Conservation (phyloP, 1,139 yeast genomes). For the Magnusiomyces sp. region DNA sequence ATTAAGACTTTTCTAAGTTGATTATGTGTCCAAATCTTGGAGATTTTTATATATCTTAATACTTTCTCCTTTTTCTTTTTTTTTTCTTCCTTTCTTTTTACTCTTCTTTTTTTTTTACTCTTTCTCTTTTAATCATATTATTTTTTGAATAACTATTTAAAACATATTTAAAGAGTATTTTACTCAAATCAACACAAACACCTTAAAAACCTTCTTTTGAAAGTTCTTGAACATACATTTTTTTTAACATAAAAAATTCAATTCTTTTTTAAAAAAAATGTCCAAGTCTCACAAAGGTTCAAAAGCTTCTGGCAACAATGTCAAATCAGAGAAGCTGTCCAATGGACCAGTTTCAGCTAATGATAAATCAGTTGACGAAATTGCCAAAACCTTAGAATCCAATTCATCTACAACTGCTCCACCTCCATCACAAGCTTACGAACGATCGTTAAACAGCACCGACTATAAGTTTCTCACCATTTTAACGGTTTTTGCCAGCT, state of each 20-base stretch:
- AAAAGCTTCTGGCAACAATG: background rate
- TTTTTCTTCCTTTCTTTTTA: background rate
- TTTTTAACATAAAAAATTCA: no score
- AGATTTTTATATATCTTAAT: no score
- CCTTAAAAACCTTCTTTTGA: background rate
- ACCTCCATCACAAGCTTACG: conserved; percentile 32
- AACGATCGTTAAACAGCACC: conserved; percentile 23
- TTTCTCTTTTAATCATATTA: background rate
- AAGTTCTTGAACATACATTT: no score
- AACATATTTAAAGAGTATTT: background rate
- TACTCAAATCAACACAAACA: background rate
- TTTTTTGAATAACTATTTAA: background rate
- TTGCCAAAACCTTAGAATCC: background rate
- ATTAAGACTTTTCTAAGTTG: no score
- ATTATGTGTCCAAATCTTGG: no score
- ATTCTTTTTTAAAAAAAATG: background rate
- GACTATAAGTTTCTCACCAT: conserved; percentile 35
- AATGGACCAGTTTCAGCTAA: conserved; percentile 1
- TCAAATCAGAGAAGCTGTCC: background rate
- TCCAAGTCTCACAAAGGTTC: conserved; percentile 3
- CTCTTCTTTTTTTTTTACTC: background rate
- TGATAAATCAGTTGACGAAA: background rate
- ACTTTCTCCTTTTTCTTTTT: background rate
- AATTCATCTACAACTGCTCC: conserved; percentile 33
- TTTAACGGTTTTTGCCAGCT: conserved; percentile 46